Percentiles rank a stretch among this genome's conserved stretches.
These are phyloP conservation scores for Pelargonium citronellum DNA, from an alignment of 441 rosid genomes.

Conservation along the genomic window DNA sequence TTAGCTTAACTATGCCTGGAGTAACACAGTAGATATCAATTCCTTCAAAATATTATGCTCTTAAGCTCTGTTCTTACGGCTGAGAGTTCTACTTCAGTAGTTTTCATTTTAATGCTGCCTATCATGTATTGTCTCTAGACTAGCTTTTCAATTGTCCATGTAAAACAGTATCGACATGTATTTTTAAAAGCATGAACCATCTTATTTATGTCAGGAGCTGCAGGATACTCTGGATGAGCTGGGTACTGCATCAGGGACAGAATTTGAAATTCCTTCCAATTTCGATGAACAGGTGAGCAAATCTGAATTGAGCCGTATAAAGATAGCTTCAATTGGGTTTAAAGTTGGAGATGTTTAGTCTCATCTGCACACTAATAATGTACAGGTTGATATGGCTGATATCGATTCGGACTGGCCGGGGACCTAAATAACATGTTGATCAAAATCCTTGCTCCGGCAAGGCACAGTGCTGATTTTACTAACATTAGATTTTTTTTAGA, in stretches of 20 bases:
- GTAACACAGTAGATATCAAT: too few species aligned
- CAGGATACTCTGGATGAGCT: conserved; percentile 45
- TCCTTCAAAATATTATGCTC: too few species aligned
- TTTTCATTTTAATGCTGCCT: too few species aligned
- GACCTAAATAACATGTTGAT: conserved; percentile 13
- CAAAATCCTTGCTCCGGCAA: neutral
- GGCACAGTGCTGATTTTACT: neutral
- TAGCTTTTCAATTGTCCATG: neutral
- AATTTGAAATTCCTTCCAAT: conserved; percentile 44
- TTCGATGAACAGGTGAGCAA: conserved; percentile 42
- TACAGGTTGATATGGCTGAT: conserved; percentile 33
- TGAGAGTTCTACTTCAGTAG: too few species aligned
- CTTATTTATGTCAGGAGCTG: conserved; percentile 27
- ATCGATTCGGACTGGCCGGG: conserved; percentile 33
- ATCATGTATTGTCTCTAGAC: neutral
- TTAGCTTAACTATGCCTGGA: neutral
- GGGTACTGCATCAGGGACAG: conserved; percentile 40
- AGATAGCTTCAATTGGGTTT: conserved; percentile 18
- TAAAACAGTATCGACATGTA: neutral
- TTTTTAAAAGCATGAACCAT: neutral
- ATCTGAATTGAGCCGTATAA: conserved; percentile 15
- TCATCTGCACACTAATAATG: conserved; percentile 22
- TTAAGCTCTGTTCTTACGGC: too few species aligned
- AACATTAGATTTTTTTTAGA: neutral
- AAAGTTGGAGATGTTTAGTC: conserved; percentile 20